Base-by-base conservation (phyloP, 2,329 filamentous ascomycete genomes). In the Talaromyces islandicus region DNA sequence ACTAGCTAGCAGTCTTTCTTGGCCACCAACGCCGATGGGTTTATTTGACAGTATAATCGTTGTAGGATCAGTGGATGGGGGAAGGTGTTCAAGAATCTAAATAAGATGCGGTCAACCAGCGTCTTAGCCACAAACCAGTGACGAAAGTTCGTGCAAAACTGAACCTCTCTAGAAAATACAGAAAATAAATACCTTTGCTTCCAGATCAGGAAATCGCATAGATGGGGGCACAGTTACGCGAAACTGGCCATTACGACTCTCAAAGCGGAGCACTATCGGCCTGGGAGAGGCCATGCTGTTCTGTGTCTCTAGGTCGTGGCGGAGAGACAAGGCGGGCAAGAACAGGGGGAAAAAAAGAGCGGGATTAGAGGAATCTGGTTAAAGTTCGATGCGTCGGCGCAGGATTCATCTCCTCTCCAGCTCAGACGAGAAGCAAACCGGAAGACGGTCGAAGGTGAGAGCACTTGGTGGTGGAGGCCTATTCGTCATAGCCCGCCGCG, bases 231-330 rank as follows among this genome's bases (percentile, higher is more conserved):
- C 85, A 56, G 83, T 90, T 69, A 97, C 81, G 67, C 94, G 89
- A 76, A 92, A 88, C 82, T 94, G 94, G 79, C 94, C 94, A 79
- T 97, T 92, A 65, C 90, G 91, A 73, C 92, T 92, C 69, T 92
- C 88, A 67, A 96, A 90, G 75, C 92, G 86, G 60, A 97, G 81
- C 70, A 96, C 83, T 86, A 96, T 96, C 65, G 71, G 78, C 71
- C 71, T 66, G 54, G 75, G 67, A 25, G 70, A 64, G 48, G 74
- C 67, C 75, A 77, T 78, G 41, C 53, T 65, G 63, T 46, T 46
- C 19, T 46, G 43, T 12, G 43, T 46, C 19, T 46, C 43, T 5
- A 51, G 30, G 55, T 32, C 24, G n/a, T 46, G 43, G 60, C 27
- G 43, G 46, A 17, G 30, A 51, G 53, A 43, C 29, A 29, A 35